Base-by-base conservation (phyloP, 352 stramenopile genomes). In the Pythium aphanidermatum region DNA sequence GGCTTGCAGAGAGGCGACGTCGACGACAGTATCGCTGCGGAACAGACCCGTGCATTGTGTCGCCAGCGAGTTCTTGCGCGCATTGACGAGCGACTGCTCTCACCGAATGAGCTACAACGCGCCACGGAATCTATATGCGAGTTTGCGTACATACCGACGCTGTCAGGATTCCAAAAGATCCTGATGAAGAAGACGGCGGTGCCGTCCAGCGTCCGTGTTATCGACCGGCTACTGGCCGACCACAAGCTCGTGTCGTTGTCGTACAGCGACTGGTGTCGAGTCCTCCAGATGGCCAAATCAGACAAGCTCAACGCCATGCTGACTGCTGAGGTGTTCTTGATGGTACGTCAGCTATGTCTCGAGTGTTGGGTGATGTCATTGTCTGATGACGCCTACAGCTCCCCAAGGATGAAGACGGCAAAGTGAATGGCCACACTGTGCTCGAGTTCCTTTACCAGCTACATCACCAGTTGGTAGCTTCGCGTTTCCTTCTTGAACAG, bases 381-480 rank as follows among this genome's bases (percentile, higher is more conserved):
- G n/a, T n/a, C n/a, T n/a, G n/a, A n/a, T n/a, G n/a, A n/a, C n/a
- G n/a, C 20, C 1, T 0, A 4, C 31, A 84, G 72, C 46, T 84
- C 44, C 41, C 69, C 6, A 50, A 61, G 19, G 42, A 74, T 11
- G 43, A 56, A n/a, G 40, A 71, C 7, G 43, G 46, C 7, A 63
- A 23, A 12, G 41, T 86, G 7, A 82, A 66, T 31, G 74, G 65
- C 0, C 65, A 66, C 13, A 50, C 56, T 10, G 24, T 86, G 4
- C 37, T 86, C 1, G 66, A 80, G 38, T 83, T 68, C 30, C 13
- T 86, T 36, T 62, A 71, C 38, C 24, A 60, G 13, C 36, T 81
- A 5, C 68, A 83, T 19, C 30, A 42, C 12, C 32, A 39, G 65
- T 27, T 79, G 49, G 20, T 42, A 62, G 48, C 54, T 51, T 24